A percentile compares a stretch with the other conserved stretches of the same genome.
Evolutionary conservation across 345 rosid genomes (phyloP).

Genomic region (Eucalyptus pauciflora): DNA sequence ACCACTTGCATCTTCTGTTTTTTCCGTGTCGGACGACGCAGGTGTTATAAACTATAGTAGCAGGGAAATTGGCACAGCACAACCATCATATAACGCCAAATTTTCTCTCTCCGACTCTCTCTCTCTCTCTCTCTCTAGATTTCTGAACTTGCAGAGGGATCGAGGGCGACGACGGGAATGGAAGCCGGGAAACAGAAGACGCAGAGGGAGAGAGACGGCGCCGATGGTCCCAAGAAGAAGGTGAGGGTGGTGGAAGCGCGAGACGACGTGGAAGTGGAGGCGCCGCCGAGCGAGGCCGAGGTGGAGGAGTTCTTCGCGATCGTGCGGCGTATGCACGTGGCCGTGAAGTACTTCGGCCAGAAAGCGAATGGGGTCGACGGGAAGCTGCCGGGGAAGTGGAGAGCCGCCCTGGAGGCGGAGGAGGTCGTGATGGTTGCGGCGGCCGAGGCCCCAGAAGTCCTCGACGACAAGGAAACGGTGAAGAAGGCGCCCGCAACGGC

Average conservation of each 20-base stretch:
- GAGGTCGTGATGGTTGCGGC: background rate
- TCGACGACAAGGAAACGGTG: background rate
- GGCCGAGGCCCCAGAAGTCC: background rate
- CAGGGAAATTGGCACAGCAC: background rate
- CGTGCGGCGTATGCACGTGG: constrained; percentile 8
- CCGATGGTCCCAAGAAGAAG: background rate
- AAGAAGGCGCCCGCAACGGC: background rate
- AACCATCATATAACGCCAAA: background rate
- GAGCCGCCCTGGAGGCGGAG: background rate
- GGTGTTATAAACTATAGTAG: background rate
- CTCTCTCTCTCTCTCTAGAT: background rate
- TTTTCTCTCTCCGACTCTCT: background rate
- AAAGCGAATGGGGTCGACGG: background rate
- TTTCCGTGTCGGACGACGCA: background rate
- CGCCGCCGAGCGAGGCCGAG: constrained; percentile 2
- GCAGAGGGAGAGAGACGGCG: background rate
- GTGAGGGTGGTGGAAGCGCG: background rate
- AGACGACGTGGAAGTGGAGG: background rate
- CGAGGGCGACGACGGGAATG: background rate
- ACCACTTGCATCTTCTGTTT: background rate
- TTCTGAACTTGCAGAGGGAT: background rate
- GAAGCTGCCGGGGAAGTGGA: background rate
- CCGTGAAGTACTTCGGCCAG: constrained; percentile 3
- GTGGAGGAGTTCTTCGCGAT: constrained; percentile 19
- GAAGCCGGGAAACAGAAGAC: background rate